Conservation (phyloP, 495 filamentous ascomycete species). For the Hamigera avellanea region DNA sequence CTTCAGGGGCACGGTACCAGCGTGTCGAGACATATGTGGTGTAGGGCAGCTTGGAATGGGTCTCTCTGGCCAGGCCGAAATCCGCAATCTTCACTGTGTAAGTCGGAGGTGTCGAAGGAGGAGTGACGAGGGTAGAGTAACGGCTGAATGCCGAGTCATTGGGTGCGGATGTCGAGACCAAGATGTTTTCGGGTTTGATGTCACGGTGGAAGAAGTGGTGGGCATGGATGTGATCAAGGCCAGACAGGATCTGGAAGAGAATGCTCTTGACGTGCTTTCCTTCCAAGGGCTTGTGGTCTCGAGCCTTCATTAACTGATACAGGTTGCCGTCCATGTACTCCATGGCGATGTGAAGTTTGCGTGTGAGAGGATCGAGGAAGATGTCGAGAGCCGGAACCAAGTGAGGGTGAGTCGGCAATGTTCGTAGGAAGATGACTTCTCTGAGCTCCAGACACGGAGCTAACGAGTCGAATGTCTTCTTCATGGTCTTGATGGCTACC, state of each 20-base stretch:
- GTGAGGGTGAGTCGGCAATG: conserved; percentile 77
- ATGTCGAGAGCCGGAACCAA: conserved; percentile 96
- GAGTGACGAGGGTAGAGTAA: conserved; percentile 88
- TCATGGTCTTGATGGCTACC: conserved; percentile 99
- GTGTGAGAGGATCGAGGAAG: conserved; percentile 90
- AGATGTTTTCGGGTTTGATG: conserved; percentile 98
- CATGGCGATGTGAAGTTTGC: conserved; percentile 96
- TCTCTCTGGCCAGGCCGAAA: conserved; percentile 96
- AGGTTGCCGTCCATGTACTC: conserved; percentile 99
- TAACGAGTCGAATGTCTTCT: conserved; percentile 96
- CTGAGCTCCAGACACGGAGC: conserved; percentile 79
- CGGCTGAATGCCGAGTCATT: conserved; percentile 79
- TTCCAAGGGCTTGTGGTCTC: conserved; percentile 89
- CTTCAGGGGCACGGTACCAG: conserved; percentile 97
- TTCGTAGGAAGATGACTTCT: conserved; percentile 92
- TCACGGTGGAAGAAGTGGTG: conserved; percentile 98
- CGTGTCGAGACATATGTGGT: conserved; percentile 98
- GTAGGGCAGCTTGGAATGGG: conserved; percentile 88
- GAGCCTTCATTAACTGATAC: conserved; percentile 97
- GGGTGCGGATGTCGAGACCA: conserved; percentile 83
- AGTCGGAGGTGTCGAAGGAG: conserved; percentile 81
- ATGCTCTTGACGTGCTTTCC: conserved; percentile 93
- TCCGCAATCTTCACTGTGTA: conserved; percentile 99
- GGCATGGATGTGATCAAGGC: conserved; percentile 93
- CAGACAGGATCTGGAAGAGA: conserved; percentile 89